A percentile compares a stretch with the other conserved stretches of the same genome.
Conservation (phyloP, 345 rosid genomes). For the Syzygium aromaticum region DNA sequence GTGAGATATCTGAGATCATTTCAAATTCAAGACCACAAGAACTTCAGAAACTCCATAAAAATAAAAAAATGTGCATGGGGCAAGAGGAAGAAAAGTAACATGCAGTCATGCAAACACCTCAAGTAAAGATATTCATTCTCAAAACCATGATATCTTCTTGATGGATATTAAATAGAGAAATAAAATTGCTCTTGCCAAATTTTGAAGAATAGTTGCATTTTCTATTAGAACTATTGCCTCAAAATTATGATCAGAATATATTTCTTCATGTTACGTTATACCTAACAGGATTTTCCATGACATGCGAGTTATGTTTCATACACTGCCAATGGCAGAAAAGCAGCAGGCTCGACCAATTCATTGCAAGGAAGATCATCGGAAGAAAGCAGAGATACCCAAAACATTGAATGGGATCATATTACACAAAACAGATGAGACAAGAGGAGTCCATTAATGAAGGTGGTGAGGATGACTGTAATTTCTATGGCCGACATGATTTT, state of each 20-base stretch:
- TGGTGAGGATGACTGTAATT: not conserved
- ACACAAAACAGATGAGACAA: not conserved
- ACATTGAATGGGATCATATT: not conserved
- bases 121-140: not conserved
- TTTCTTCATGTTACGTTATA: not conserved
- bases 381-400: not conserved
- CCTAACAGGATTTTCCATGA: not conserved
- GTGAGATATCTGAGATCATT: not conserved
- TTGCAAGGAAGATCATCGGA: not conserved
- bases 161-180: not conserved
- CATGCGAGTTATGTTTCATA: not conserved
- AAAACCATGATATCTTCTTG: not conserved
- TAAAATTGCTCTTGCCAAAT: not conserved
- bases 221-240: not conserved
- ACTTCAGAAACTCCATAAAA: not conserved
- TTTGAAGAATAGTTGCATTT: not conserved
- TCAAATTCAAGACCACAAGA: not conserved
- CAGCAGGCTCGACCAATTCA: not conserved
- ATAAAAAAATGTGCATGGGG: not conserved
- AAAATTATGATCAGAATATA: not conserved
- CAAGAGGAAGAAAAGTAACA: not conserved
- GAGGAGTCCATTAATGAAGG: not conserved
- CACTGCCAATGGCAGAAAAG: not conserved
- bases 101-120: not conserved
- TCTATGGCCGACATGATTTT: not conserved